Base-by-base conservation (phyloP, 202 grass and related monocot species). In the Schoenoplectus tabernaemontani region DNA sequence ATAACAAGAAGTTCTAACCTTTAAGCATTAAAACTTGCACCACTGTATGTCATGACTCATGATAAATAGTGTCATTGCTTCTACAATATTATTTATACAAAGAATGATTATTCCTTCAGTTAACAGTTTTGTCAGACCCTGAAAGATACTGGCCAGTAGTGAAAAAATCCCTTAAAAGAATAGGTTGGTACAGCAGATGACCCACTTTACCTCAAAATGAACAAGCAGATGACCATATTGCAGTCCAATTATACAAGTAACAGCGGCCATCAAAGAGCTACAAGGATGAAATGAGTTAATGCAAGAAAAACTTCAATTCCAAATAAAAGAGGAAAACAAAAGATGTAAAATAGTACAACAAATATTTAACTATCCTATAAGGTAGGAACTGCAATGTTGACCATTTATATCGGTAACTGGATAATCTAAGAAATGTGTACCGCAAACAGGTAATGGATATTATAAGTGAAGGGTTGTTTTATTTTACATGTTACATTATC, bases 181-280 rank as follows among this genome's bases (percentile, higher is more conserved):
- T 59, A 20, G 22, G 8, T 2, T 82, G 62, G 6, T 30, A 57
- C 33, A 59, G 76, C 58, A 51, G 70, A 59, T 78, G 47, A 87
- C 68, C 50, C 68, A 30, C 61, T 20, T 30, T 93, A 96, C 96
- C 96, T 96, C 88, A 46, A 87, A 92, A 80, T 89, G 86, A 87
- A 93, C 72, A 54, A 99, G 89, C 53, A 93, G 51, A 59, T 99
- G 96, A 48, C 96, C 96, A 70, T 86, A 99, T 17, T 99, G 96
- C 53, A 99, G 90, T 81, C 96, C 96, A 24, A 99, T 89, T 82
- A 96, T 83, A 86, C 96, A 96, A 54, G 90, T 91, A 30, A 92
- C 91, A 82, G 88, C 87, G 57, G 90, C 96, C 87, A 90, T 99
- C 56, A 93, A 83, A 42, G 96, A 99, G 54, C 96, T 99, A 86